phyloP scores from a whole-genome alignment of 202 grass and related monocot species.

The Cymbopogon flexuosus region DNA sequence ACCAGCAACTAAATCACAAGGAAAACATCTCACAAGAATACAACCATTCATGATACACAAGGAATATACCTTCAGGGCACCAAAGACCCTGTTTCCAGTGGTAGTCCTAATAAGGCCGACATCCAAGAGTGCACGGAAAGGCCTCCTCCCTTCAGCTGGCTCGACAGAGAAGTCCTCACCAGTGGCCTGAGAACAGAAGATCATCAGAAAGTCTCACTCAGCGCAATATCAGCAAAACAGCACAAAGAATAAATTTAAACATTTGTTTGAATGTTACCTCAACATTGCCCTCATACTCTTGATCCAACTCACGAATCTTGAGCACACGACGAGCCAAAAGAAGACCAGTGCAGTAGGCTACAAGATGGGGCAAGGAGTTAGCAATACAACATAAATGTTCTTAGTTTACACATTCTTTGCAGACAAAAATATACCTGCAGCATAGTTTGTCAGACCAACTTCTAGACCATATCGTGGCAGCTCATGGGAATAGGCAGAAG shows the following conservation, averaged over 20 bases:
- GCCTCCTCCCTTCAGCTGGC: slow-evolving; percentile 44
- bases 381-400: background rate
- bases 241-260: background rate
- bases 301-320: slow-evolving; percentile 47
- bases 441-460: slow-evolving; percentile 76
- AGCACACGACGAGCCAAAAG: slow-evolving; percentile 67
- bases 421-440: slow-evolving; percentile 37
- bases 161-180: slow-evolving; percentile 68
- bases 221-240: background rate
- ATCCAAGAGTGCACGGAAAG: slow-evolving; percentile 69
- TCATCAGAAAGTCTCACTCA: background rate
- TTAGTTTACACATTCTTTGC: background rate
- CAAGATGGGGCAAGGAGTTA: background rate
- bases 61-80: slow-evolving; percentile 57
- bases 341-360: slow-evolving; percentile 70
- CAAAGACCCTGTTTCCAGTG: slow-evolving; percentile 69
- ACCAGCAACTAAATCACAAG: background rate
- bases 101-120: slow-evolving; percentile 71
- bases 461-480: slow-evolving; percentile 60
- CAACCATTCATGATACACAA: background rate
- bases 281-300: slow-evolving; percentile 60
- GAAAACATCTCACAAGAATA: background rate
- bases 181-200: slow-evolving; percentile 34
- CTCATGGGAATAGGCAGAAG: slow-evolving; percentile 61
- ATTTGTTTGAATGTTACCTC: slow-evolving; percentile 22